A percentile compares a stretch with the other conserved stretches of the same genome.
These are phyloP conservation scores for Chondrus crispus DNA, from an alignment of 23 red algal genomes.

Conservation along the genomic window DNA sequence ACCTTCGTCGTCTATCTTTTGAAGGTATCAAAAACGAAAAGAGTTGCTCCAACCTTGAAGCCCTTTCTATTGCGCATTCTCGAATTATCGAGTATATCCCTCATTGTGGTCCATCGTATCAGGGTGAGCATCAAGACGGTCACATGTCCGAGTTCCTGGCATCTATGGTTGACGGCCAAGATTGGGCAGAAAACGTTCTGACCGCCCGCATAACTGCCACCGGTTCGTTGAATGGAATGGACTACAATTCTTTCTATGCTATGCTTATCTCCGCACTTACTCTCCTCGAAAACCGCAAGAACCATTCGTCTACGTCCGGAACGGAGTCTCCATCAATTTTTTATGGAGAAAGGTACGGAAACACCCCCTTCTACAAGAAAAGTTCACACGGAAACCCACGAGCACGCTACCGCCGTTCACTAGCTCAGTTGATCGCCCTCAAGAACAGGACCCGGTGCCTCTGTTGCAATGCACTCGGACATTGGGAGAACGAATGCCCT, in stretches of 20 bases:
- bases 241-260: no score
- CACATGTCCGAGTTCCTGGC: neutral
- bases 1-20: neutral
- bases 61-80: neutral
- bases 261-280: no score
- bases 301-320: no score
- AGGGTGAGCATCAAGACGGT: neutral
- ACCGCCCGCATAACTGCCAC: no score
- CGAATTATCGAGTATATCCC: neutral
- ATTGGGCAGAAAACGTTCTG: neutral
- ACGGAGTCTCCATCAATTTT: no score
- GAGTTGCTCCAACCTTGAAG: neutral
- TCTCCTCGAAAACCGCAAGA: no score
- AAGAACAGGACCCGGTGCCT: neutral
- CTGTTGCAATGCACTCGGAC: neutral
- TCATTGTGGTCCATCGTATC: neutral
- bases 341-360: no score
- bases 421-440: neutral
- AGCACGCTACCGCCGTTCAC: no score
- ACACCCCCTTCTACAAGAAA: no score
- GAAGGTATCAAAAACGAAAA: neutral
- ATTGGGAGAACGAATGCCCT: neutral
- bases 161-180: neutral
- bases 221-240: no score
- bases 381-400: no score